These are phyloP conservation scores for Holtermanniella nyarrowii DNA, from an alignment of 768 basidiomycete genomes.

Conservation along the genomic window DNA sequence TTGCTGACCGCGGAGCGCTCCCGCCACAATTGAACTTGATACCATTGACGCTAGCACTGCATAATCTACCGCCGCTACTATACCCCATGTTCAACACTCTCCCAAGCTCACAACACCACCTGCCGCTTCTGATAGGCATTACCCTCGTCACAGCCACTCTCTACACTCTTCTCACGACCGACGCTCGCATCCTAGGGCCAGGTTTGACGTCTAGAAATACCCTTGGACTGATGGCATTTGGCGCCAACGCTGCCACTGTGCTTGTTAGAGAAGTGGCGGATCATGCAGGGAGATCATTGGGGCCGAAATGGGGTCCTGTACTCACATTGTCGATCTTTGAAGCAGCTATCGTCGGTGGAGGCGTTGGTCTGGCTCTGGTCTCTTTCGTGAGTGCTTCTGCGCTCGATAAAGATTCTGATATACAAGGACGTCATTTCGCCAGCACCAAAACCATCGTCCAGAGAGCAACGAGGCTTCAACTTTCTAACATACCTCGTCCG, in stretches of 20 bases:
- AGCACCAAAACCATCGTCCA: not conserved
- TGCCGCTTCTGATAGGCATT: conserved; percentile 1
- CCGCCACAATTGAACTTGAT: not conserved
- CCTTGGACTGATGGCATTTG: conserved; percentile 14
- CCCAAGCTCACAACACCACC: conserved; percentile 3
- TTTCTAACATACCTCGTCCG: conserved; percentile 8
- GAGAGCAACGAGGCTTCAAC: not conserved
- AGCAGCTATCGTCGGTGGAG: conserved; percentile 13
- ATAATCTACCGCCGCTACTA: conserved; percentile 7
- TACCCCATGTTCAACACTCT: conserved; percentile 26
- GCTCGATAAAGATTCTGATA: not conserved
- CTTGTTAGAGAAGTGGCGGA: conserved; percentile 17
- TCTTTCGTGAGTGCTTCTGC: conserved; percentile 20
- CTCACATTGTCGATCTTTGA: conserved; percentile 12
- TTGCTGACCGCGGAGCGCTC: no score
- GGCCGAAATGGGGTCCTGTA: conserved; percentile 22
- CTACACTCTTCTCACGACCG: conserved; percentile 7
- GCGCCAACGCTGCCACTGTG: conserved; percentile 18
- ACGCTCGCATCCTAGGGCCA: conserved; percentile 3
- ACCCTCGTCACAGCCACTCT: conserved; percentile 8
- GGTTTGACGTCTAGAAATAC: conserved; percentile 18
- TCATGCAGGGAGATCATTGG: conserved; percentile 6
- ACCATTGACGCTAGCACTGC: not conserved
- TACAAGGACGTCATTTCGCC: conserved; percentile 21
- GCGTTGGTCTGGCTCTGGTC: conserved; percentile 11